Evolutionary conservation across 495 filamentous ascomycete genomes (phyloP).

Genomic region (Delitschia confertaspora): DNA sequence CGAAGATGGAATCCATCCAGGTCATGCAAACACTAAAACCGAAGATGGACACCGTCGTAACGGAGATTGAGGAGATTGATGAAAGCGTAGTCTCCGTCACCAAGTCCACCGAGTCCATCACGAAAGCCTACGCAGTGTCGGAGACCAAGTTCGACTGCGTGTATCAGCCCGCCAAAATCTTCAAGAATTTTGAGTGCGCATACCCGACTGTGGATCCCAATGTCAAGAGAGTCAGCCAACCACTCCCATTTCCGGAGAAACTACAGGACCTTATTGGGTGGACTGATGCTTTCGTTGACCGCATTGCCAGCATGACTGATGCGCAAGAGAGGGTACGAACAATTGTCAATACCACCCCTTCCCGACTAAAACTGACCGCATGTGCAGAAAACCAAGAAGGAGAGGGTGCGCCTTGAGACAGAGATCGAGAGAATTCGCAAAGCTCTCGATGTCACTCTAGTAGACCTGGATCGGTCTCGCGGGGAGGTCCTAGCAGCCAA

Average conservation of each 20-base stretch:
- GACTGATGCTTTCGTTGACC: slow-evolving; percentile 7
- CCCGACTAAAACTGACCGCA: background rate
- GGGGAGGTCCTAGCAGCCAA: background rate
- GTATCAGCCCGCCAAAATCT: too few relatives aligned
- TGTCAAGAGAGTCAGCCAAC: background rate
- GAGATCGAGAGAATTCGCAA: background rate
- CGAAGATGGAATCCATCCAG: too few relatives aligned
- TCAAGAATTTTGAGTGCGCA: background rate
- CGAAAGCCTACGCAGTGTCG: too few relatives aligned
- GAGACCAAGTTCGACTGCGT: background rate
- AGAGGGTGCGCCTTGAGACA: background rate
- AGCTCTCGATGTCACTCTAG: background rate
- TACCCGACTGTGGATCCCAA: slow-evolving; percentile 1
- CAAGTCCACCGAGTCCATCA: too few relatives aligned
- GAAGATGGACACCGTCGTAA: too few relatives aligned
- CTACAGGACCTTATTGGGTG: slow-evolving; percentile 1
- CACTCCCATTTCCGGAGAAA: slow-evolving; percentile 1
- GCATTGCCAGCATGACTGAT: slow-evolving; percentile 2
- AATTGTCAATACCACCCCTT: background rate
- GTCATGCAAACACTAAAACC: too few relatives aligned
- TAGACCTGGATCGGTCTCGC: background rate
- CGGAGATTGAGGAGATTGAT: too few relatives aligned
- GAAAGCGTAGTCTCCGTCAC: too few relatives aligned
- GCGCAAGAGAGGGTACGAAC: background rate
- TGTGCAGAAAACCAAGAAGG: background rate